These are phyloP conservation scores for Tillandsia leiboldiana DNA, from an alignment of 176 grass and related monocot genomes.

Conservation along the genomic window DNA sequence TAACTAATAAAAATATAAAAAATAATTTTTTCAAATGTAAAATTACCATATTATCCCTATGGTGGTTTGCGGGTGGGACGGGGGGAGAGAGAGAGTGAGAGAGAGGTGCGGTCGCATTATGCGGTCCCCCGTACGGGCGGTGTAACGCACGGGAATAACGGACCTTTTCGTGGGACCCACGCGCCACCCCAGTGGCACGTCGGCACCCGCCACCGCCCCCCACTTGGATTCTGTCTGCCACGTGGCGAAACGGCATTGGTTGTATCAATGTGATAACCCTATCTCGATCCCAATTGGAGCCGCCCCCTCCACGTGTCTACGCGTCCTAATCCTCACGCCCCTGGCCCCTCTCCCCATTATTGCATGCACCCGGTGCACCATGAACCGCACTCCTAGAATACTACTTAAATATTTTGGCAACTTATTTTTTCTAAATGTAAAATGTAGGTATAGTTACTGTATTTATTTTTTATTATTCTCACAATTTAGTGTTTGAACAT, in stretches of 20 bases:
- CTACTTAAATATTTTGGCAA: neutral
- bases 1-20: too few relatives aligned
- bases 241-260: constrained; percentile 9
- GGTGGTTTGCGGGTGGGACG: neutral
- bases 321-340: constrained; percentile 1
- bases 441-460: too few relatives aligned
- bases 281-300: constrained; percentile 8
- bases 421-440: too few relatives aligned
- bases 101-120: neutral
- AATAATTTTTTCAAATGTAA: too few relatives aligned
- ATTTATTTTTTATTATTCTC: too few relatives aligned
- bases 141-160: neutral
- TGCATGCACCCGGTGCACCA: too few relatives aligned
- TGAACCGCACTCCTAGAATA: too few relatives aligned
- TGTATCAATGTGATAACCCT: constrained; percentile 29
- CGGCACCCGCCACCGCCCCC: neutral
- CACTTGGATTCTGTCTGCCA: constrained; percentile 10
- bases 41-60: too few relatives aligned
- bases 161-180: constrained; percentile 16
- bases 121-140: neutral
- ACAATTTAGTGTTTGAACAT: too few relatives aligned
- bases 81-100: neutral
- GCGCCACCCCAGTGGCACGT: neutral
- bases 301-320: constrained; percentile 10
- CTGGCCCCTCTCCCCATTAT: neutral